Base-by-base conservation (phyloP, 805 yeast genomes). In the Metschnikowia colocasiae region DNA sequence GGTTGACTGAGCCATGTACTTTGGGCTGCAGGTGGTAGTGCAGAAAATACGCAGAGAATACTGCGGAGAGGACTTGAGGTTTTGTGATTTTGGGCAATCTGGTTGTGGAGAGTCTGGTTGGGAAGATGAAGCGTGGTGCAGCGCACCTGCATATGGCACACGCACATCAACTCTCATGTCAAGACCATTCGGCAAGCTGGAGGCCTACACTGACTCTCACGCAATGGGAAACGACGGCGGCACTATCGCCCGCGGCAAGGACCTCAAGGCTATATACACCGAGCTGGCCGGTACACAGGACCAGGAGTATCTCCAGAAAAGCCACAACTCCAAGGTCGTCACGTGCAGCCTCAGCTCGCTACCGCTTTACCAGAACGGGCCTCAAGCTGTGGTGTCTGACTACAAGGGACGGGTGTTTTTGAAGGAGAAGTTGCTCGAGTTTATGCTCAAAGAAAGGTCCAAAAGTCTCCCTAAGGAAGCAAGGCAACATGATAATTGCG, bases 161-260 rank as follows among this genome's bases (percentile, higher is more conserved):
- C 30, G 12, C 34, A 31, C 34, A 31, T 31, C 19, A 31, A 31
- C 33, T 31, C 19, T 10, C 10, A 25, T 3, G 10, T 25, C 27
- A 25, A 8, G 27, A 10, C 27, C 27, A 25, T 8, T 8, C 10
- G 27, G 10, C 7, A 8, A 25, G 1, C 30, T 13, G 15, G 30
- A 13, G n/a, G 7, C 13, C 30, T 6, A 9, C 12, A 27, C 13
- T 27, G 3, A 10, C 23, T 22, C 23, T 22, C 4, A 4, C 8
- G 2, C 32, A 8, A 62, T 62, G 65, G 66, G 65, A 9, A 80
- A 79, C 50, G 92, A 85, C 59, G 92, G 92, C n/a, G 89, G 91
- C 2, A 74, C 87, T 1, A 76, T 84, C 16, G 82, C 83, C 13
- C 76, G 76, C 43, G 68, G 87, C 26, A 72, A 73, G 49, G 86